Evolutionary conservation across 176 grass and related monocot genomes (phyloP).

Genomic region (Oryza officinalis): DNA sequence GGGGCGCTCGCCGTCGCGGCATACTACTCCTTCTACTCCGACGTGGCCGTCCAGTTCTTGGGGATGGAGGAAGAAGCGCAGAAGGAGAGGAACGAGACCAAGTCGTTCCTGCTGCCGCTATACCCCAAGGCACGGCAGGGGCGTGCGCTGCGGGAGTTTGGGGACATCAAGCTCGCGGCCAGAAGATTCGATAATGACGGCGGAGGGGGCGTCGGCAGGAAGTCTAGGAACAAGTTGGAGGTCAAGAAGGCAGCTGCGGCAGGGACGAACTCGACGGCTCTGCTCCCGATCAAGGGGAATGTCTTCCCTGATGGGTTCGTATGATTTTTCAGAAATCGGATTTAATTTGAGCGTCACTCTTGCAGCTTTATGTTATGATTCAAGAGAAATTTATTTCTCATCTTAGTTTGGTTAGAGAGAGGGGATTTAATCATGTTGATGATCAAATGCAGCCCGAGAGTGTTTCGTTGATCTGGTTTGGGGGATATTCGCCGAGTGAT

Average conservation of each 20-base stretch:
- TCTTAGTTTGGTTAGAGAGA: not conserved
- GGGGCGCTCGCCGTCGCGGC: conserved; percentile 58
- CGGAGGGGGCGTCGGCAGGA: conserved; percentile 11
- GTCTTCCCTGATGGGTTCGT: conserved; percentile 92
- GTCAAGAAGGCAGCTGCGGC: conserved; percentile 8
- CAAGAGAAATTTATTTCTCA: not conserved
- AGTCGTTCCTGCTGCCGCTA: conserved; percentile 79
- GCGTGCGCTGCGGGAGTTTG: conserved; percentile 58
- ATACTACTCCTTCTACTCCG: conserved; percentile 71
- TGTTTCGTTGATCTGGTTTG: conserved; percentile 16
- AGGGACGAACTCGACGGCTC: conserved; percentile 49
- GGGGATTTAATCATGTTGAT: not conserved
- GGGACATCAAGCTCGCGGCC: conserved; percentile 69
- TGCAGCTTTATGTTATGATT: conserved; percentile 16
- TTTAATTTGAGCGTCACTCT: not conserved
- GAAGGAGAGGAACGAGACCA: conserved; percentile 53
- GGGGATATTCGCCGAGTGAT: not conserved
- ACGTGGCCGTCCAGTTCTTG: conserved; percentile 71
- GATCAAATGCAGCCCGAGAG: not conserved
- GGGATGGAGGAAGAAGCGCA: conserved; percentile 54
- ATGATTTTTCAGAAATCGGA: not conserved
- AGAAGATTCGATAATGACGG: conserved; percentile 28
- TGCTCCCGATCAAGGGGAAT: conserved; percentile 89
- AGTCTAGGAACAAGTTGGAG: conserved; percentile 34
- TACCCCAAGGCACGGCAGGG: conserved; percentile 70